These are phyloP conservation scores for Ramaria rubella DNA, from an alignment of 768 basidiomycete species.

Conservation along the genomic window DNA sequence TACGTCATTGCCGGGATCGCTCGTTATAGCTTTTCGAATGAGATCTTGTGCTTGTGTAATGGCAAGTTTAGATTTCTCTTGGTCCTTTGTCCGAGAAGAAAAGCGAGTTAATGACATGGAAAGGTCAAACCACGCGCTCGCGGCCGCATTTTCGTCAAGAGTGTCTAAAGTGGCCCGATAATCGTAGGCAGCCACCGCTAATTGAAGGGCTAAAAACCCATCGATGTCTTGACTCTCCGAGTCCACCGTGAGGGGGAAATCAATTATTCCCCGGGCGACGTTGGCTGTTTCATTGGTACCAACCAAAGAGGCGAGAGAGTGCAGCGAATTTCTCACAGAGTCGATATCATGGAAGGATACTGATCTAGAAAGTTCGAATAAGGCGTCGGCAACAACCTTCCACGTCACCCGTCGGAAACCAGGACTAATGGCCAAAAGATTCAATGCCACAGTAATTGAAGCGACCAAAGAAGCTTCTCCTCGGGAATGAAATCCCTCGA, in stretches of 20 bases:
- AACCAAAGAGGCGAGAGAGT: conserved; percentile 1
- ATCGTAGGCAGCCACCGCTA: conserved; percentile 53
- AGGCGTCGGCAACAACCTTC: conserved; percentile 78
- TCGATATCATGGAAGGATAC: conserved; percentile 40
- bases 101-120: conserved; percentile 54
- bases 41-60: conserved; percentile 42
- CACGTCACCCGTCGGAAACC: conserved; percentile 71
- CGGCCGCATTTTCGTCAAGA: conserved; percentile 42
- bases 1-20: conserved; percentile 60
- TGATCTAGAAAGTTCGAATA: conserved; percentile 55
- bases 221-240: conserved; percentile 4
- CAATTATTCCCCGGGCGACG: neutral
- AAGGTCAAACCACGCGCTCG: conserved; percentile 70
- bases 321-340: conserved; percentile 12
- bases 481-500: conserved; percentile 65
- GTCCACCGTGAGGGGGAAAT: neutral
- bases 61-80: conserved; percentile 27
- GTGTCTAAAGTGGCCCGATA: conserved; percentile 53
- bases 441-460: conserved; percentile 48
- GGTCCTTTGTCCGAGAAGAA: conserved; percentile 26
- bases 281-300: neutral
- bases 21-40: conserved; percentile 65
- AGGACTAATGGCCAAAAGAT: conserved; percentile 42
- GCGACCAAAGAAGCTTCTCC: conserved; percentile 66
- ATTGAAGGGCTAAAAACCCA: conserved; percentile 37